Evolutionary conservation across 2,329 filamentous ascomycete genomes (phyloP), one percentile per base, ranked within the genome.

Genomic region (Cadophora malorum): DNA sequence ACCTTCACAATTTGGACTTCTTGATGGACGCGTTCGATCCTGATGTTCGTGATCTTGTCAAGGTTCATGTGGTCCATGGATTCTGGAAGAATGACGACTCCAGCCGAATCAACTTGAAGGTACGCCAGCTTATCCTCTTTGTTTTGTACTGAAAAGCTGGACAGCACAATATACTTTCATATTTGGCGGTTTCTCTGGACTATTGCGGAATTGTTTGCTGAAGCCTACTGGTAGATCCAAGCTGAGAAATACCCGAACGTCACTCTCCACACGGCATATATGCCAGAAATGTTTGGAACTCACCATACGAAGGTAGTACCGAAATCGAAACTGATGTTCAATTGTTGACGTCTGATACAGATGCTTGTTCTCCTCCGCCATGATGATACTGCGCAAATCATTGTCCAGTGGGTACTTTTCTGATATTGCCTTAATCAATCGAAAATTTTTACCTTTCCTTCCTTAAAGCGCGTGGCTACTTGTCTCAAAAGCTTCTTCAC

Each of bases 251-350:
- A 90, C 75, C 76, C 83, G 1, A 95, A 96, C 76, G 85, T 96
- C 25, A 83, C 87, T 25, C 83, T 94, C 0, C 88, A 94, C 69
- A 82, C 86, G 19, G 93, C 93, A 0, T 93, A 89, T 68, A 91
- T 97, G 85, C 91, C 93, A 0, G 91, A 95, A 76, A 87, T 90
- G 71, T 96, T 94, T 76, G 94, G 94, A 2, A 97, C 93, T 0
- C 94, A 97, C 78, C 93, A 90, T 73, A 84, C 75, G 1, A 75
- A 76, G 72, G 75, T 74, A 71, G 2, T 23, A 21, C 6, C 6
- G 12, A 8, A 10, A 45, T 5, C 2, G 14, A 16, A 5, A 14
- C 31, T 7, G 41, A 21, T 8, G 19, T 2, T 38, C 28, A 7
- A 23, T 10, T 31, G 45, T 70, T 64, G 69, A 63, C 45, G n/a